phyloP scores from a whole-genome alignment of 768 basidiomycete genomes.

The Dioszegia crocea region DNA sequence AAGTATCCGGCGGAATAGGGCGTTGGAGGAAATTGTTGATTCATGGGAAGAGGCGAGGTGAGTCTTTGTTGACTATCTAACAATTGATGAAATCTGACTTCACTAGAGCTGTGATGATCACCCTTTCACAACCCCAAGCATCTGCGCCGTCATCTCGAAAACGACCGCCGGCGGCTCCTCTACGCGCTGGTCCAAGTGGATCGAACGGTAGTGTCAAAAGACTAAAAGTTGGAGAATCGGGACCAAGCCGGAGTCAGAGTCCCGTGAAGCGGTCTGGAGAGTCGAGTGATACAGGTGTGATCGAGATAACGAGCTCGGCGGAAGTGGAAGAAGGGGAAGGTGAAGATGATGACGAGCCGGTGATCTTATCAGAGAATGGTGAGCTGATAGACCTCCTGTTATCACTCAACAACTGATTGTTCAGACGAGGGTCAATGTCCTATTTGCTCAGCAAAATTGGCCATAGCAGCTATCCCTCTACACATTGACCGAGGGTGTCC shows the following conservation, averaged over 20 bases:
- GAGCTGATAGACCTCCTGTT: not conserved
- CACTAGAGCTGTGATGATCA: slow-evolving; percentile 17
- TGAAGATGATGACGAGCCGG: slow-evolving; percentile 6
- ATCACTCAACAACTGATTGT: not conserved
- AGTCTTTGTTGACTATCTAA: not conserved
- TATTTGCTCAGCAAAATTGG: slow-evolving; percentile 57
- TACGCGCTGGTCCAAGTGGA: not conserved
- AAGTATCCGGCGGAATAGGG: slow-evolving; percentile 64
- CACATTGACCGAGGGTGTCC: slow-evolving; percentile 67
- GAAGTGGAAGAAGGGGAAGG: slow-evolving; percentile 13
- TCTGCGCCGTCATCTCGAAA: not conserved
- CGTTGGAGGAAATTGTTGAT: slow-evolving; percentile 65
- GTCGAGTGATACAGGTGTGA: not conserved
- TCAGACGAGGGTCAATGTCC: slow-evolving; percentile 58
- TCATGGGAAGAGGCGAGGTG: slow-evolving; percentile 72
- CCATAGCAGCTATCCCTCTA: slow-evolving; percentile 56
- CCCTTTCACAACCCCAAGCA: not conserved
- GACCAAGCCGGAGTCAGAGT: slow-evolving; percentile 10
- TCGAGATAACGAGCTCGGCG: slow-evolving; percentile 4
- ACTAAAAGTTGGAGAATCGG: not conserved
- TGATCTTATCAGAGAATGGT: slow-evolving; percentile 34
- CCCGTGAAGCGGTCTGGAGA: not conserved
- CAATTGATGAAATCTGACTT: not conserved
- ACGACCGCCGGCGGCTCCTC: not conserved
- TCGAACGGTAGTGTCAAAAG: slow-evolving; percentile 13